Evolutionary conservation across 2,329 filamentous ascomycete species (phyloP), one percentile per base, ranked within the genome.

Genomic region (Pyrenophora graminea): DNA sequence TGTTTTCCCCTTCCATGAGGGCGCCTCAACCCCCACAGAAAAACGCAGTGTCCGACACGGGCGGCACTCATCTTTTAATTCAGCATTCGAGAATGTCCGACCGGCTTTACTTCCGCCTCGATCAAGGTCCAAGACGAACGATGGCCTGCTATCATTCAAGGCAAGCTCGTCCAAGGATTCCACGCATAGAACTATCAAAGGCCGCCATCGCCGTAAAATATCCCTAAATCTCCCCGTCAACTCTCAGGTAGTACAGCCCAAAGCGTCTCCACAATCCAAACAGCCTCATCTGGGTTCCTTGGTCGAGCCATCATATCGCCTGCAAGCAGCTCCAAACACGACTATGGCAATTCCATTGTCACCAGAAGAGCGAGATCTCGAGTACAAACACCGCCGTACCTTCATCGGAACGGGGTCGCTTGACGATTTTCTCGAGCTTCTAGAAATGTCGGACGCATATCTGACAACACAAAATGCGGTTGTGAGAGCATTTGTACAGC

Each of bases 371-470:
- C 47, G 51, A 9, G 66, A 68, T 13, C 51, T 67, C 3, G 61
- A 67, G 34, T 69, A 69, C 51, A 61, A 67, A 30, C 59, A 68
- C 30, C 67, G 66, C n/a, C 66, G 67, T 39, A 69, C 54, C 2
- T 70, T 68, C 34, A 54, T 70, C n/a, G 67, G 67, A 6, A 65
- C 66, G 1, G 62, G 60, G 4, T 70, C 66, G 0, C 52, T 70
- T 0, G 57, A 68, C 36, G 51, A 60, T 38, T 67, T 67, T 21
- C 55, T 70, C 18, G 55, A 61, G 6, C 9, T 51, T 7, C 56
- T 70, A 1, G 63, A 68, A 4, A 39, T 59, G 7, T 48, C 54
- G 1, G 9, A 51, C 1, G 19, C 40, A 2, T 37, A 55, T 32
- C 51, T n/a, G 6, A 61, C 57, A 6, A 58, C 53, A 1, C 59